These are phyloP conservation scores for Brassica balearica DNA, from an alignment of 441 rosid species.

Conservation along the genomic window DNA sequence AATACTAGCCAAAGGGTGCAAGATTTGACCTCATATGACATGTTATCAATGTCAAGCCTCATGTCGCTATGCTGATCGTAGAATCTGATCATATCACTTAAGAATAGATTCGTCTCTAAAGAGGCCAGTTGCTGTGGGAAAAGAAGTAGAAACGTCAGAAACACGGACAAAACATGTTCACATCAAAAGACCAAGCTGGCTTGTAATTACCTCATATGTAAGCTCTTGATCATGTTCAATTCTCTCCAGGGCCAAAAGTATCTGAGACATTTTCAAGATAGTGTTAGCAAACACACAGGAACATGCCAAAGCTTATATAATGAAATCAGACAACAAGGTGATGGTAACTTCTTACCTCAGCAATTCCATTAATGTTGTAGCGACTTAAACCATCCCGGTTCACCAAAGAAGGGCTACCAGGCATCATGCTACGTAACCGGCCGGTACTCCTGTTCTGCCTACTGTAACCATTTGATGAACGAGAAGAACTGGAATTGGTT, in stretches of 20 bases:
- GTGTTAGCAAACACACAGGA: slow-evolving; percentile 11
- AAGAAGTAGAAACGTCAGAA: slow-evolving; percentile 18
- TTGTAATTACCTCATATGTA: slow-evolving; percentile 66
- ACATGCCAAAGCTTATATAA: slow-evolving; percentile 38
- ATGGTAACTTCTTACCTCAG: slow-evolving; percentile 64
- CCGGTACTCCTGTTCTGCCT: slow-evolving; percentile 34
- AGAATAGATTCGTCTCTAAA: slow-evolving; percentile 77
- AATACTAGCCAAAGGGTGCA: not conserved
- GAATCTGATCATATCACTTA: slow-evolving; percentile 62
- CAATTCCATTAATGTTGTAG: slow-evolving; percentile 79
- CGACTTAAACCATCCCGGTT: slow-evolving; percentile 62
- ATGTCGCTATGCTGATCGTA: slow-evolving; percentile 90
- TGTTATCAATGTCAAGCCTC: slow-evolving; percentile 96
- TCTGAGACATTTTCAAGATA: slow-evolving; percentile 49
- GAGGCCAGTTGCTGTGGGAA: slow-evolving; percentile 78
- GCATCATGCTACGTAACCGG: slow-evolving; percentile 44
- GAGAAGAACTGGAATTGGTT: slow-evolving; percentile 48
- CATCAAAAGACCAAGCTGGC: slow-evolving; percentile 19
- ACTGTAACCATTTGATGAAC: slow-evolving; percentile 36
- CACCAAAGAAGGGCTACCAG: slow-evolving; percentile 59
- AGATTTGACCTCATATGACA: slow-evolving; percentile 91
- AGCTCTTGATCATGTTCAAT: slow-evolving; percentile 84
- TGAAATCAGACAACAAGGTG: slow-evolving; percentile 35
- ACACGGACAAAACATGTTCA: slow-evolving; percentile 28
- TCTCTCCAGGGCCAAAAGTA: slow-evolving; percentile 82